These are phyloP conservation scores for Parathielavia appendiculata DNA, from an alignment of 495 filamentous ascomycete species.

Conservation along the genomic window DNA sequence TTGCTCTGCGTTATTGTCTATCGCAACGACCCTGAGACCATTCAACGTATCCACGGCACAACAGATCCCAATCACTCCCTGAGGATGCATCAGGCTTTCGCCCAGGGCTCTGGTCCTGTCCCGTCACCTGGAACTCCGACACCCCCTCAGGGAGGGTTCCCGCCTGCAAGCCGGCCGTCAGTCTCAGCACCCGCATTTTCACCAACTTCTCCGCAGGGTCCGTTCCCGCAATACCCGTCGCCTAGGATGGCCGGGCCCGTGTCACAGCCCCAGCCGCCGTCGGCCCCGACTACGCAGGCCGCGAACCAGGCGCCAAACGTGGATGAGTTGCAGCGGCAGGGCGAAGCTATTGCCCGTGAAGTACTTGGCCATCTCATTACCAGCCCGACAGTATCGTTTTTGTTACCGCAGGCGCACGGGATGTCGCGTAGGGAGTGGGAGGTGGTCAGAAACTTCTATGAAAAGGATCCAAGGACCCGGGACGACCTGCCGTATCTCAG, in stretches of 20 bases:
- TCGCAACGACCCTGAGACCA: conserved; percentile 47
- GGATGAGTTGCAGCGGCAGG: conserved; percentile 31
- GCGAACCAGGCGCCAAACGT: conserved; percentile 8
- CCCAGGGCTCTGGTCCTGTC: neutral
- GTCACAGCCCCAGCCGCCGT: conserved; percentile 29
- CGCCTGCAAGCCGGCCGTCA: conserved; percentile 31
- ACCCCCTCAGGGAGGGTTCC: conserved; percentile 18
- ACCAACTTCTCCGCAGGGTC: conserved; percentile 44
- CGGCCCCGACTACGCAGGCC: conserved; percentile 26
- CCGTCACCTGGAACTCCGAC: conserved; percentile 29
- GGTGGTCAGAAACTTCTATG: conserved; percentile 56
- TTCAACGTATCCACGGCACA: conserved; percentile 37
- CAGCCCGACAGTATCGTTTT: conserved; percentile 59
- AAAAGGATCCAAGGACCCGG: conserved; percentile 45
- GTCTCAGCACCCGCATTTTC: conserved; percentile 43
- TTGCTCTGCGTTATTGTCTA: conserved; percentile 75
- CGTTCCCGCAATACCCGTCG: conserved; percentile 32
- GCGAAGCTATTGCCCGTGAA: conserved; percentile 48
- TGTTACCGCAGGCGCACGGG: conserved; percentile 59
- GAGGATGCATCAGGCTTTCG: conserved; percentile 7
- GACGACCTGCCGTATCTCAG: conserved; percentile 48
- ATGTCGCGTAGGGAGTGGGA: conserved; percentile 60
- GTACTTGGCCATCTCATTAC: conserved; percentile 56
- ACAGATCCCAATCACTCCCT: conserved; percentile 5
- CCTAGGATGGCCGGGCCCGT: conserved; percentile 32